Evolutionary conservation across 371 early-diverging fungal genomes (phyloP).

Genomic region (Mucor indicus): DNA sequence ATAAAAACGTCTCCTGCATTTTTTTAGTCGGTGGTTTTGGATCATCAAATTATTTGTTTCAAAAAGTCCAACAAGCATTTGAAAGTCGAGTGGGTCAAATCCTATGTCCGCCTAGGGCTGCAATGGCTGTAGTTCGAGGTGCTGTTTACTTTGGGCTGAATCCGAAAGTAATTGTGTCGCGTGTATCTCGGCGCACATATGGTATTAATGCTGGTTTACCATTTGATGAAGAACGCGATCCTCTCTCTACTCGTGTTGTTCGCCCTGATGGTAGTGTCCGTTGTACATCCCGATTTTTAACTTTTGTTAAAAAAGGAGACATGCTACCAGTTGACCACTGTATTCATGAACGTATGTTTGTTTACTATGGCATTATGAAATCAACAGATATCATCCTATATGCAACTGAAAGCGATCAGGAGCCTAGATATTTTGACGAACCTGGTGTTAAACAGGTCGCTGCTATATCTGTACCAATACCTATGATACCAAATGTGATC

Average conservation of each 20-base stretch:
- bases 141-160: conserved; percentile 52
- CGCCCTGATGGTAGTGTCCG: conserved; percentile 47
- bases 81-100: conserved; percentile 25
- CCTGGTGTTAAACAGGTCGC: conserved; percentile 38
- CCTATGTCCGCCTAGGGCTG: conserved; percentile 41
- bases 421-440: conserved; percentile 40
- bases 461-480: conserved; percentile 44
- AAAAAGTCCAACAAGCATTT: conserved; percentile 33
- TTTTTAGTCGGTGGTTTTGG: conserved; percentile 52
- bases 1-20: conserved; percentile 27
- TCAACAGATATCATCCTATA: conserved; percentile 46
- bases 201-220: conserved; percentile 61
- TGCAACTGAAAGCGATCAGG: conserved; percentile 33
- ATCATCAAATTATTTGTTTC: conserved; percentile 43
- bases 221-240: conserved; percentile 38
- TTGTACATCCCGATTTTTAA: conserved; percentile 41
- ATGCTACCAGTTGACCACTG: conserved; percentile 42
- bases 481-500: conserved; percentile 26
- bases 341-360: conserved; percentile 45
- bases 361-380: conserved; percentile 43
- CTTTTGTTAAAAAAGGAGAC: conserved; percentile 41
- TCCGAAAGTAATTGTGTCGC: conserved; percentile 47
- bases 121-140: conserved; percentile 49
- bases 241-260: conserved; percentile 25
- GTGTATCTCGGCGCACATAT: conserved; percentile 59